phyloP scores from a whole-genome alignment of 768 basidiomycete species.

The Tylopilus cervinicoccineus region DNA sequence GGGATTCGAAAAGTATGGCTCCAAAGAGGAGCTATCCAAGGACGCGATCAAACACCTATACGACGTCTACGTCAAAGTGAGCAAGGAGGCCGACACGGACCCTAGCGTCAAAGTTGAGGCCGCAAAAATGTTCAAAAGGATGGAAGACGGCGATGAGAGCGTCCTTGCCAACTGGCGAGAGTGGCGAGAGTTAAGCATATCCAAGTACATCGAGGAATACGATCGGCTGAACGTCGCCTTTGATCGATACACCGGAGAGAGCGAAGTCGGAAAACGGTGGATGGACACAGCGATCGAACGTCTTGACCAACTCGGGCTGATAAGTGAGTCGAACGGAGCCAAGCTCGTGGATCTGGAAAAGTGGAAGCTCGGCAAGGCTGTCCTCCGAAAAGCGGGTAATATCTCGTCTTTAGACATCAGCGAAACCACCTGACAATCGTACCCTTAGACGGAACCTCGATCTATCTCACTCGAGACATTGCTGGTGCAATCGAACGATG shows the following conservation, averaged over 20 bases:
- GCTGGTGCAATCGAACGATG: conserved; percentile 90
- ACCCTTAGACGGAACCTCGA: conserved; percentile 74
- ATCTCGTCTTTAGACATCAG: conserved; percentile 5
- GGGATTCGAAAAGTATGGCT: conserved; percentile 91
- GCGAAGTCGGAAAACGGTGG: conserved; percentile 67
- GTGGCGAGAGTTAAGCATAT: conserved; percentile 89
- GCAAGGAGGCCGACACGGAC: conserved; percentile 74
- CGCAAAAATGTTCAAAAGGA: conserved; percentile 86
- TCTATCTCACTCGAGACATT: conserved; percentile 94
- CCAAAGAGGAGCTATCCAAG: conserved; percentile 72
- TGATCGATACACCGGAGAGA: conserved; percentile 91
- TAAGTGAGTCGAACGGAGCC: conserved; percentile 75
- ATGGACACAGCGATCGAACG: conserved; percentile 68
- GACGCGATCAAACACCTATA: conserved; percentile 95
- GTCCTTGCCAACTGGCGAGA: conserved; percentile 86
- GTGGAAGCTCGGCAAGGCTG: conserved; percentile 89
- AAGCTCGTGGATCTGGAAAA: conserved; percentile 84
- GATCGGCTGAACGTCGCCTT: conserved; percentile 86
- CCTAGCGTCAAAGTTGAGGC: conserved; percentile 72
- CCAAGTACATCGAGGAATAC: conserved; percentile 87
- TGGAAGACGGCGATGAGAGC: conserved; percentile 89
- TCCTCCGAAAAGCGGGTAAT: conserved; percentile 82
- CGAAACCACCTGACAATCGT: conserved; percentile 10
- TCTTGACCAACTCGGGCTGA: conserved; percentile 68
- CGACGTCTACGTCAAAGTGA: conserved; percentile 93